Percentiles rank a stretch among this genome's conserved stretches.
These are phyloP conservation scores for Tolypocladium guangdongense DNA, from an alignment of 2,329 filamentous ascomycete species.

Conservation along the genomic window DNA sequence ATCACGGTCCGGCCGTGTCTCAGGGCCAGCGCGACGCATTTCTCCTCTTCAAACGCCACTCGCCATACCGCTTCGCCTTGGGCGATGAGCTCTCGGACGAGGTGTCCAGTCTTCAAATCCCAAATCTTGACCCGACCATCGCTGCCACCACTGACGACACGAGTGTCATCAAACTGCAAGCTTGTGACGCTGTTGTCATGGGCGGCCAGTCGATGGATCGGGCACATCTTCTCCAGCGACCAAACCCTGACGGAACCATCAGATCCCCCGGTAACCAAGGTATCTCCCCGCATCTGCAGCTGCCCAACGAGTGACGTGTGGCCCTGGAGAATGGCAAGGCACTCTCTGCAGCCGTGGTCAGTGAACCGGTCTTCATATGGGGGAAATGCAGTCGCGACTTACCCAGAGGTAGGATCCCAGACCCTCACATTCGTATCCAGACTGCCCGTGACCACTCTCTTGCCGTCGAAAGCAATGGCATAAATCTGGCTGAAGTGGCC, in stretches of 20 bases:
- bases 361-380: neutral
- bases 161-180: conserved; percentile 89
- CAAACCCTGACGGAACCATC: conserved; percentile 95
- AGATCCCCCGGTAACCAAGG: conserved; percentile 88
- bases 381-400: conserved; percentile 19
- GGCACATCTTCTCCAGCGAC: conserved; percentile 81
- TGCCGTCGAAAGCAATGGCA: conserved; percentile 93
- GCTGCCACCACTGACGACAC: conserved; percentile 90
- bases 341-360: conserved; percentile 43
- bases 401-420: conserved; percentile 87
- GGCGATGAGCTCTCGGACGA: conserved; percentile 82
- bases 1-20: conserved; percentile 81
- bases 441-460: conserved; percentile 86
- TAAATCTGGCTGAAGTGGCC: conserved; percentile 99
- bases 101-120: conserved; percentile 84
- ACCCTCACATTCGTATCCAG: conserved; percentile 94
- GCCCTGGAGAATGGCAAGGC: conserved; percentile 85
- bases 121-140: conserved; percentile 98
- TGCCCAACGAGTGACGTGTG: conserved; percentile 96
- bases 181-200: conserved; percentile 98
- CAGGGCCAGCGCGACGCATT: conserved; percentile 90
- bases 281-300: conserved; percentile 89
- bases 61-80: conserved; percentile 95
- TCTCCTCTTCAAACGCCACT: conserved; percentile 96
- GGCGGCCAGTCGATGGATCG: conserved; percentile 87